Base-by-base conservation (phyloP, 176 grass and related monocot genomes). In the Eragrostis curvula region DNA sequence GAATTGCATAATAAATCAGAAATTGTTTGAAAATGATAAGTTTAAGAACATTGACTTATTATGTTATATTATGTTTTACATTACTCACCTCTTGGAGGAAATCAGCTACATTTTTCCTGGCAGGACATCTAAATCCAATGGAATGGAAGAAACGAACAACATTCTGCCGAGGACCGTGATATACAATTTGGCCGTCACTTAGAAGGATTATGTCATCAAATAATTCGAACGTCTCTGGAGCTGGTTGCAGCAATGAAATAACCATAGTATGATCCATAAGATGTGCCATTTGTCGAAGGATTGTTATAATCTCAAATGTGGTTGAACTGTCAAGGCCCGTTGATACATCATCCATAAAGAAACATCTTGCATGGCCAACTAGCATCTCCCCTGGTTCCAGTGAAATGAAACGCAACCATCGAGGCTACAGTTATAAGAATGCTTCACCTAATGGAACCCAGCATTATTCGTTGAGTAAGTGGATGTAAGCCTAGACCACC, bases 331-430 rank as follows among this genome's bases (percentile, higher is more conserved):
- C 95, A 61, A 97, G 86, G 75, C 95, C 95, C 66, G 95, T 97
- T 66, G 95, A 94, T 85, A 94, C 91, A 70, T 94, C 95, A 78
- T 97, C 95, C 92, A 97, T 97, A 81, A 97, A 92, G 78, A 97
- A 92, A 70, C 95, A 92, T 85, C 90, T 92, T 78, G 92, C 83
- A 43, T 89, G 83, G 51, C 92, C 86, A 85, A 92, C 95, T 67
- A 97, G 84, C 90, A 97, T 97, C 84, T 97, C 95, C 73, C 95
- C 95, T 47, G 50, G 58, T 25, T 21, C 18, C 18, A 21, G 2
- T 9, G 18, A 20, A 20, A 55, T 55, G 52, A 12, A 55, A 21
- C 2, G 0, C 1, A 55, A 55, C 18, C 18, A 55, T 5, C 3
- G 17, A 21, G 52, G 5, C 20, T 21, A 55, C 17, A 69, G 48